phyloP scores from a whole-genome alignment of 495 filamentous ascomycete genomes.

The Hamigera avellanea region DNA sequence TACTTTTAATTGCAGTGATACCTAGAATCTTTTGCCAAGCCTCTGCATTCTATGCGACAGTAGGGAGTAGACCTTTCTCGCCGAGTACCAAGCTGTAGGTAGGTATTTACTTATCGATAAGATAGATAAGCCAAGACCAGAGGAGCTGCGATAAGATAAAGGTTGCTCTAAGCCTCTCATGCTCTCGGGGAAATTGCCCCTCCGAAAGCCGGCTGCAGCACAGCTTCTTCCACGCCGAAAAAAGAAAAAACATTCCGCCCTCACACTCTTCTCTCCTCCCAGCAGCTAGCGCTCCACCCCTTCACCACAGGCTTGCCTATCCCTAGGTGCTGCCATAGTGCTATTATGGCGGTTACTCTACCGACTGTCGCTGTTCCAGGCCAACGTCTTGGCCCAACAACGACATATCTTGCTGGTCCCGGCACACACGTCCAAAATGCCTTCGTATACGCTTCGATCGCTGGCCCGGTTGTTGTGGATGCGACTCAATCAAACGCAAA shows the following conservation, averaged over 20 bases:
- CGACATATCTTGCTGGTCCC: slow-evolving; percentile 56
- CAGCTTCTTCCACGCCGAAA: no score
- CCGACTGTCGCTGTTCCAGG: slow-evolving; percentile 48
- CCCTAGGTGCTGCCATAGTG: neutral
- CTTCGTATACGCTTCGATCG: slow-evolving; percentile 64
- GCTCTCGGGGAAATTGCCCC: no score
- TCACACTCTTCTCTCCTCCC: no score
- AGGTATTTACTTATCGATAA: no score
- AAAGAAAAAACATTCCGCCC: no score
- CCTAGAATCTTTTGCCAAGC: slow-evolving; percentile 4
- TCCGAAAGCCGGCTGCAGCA: no score
- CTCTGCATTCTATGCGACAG: neutral
- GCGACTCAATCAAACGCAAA: slow-evolving; percentile 32
- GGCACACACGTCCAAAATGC: slow-evolving; percentile 70
- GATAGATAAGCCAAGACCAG: no score
- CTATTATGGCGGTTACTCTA: slow-evolving; percentile 20
- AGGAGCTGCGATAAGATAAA: no score
- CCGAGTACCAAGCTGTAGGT: no score
- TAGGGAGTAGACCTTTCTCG: neutral
- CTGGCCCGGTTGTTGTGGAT: slow-evolving; percentile 44
- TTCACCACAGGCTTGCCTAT: no score
- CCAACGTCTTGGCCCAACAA: slow-evolving; percentile 58
- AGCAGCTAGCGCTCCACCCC: no score
- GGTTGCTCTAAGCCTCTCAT: no score
- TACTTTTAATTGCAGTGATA: slow-evolving; percentile 17